Base-by-base conservation (phyloP, 805 yeast genomes). In the Kazachstania kunashirensis region DNA sequence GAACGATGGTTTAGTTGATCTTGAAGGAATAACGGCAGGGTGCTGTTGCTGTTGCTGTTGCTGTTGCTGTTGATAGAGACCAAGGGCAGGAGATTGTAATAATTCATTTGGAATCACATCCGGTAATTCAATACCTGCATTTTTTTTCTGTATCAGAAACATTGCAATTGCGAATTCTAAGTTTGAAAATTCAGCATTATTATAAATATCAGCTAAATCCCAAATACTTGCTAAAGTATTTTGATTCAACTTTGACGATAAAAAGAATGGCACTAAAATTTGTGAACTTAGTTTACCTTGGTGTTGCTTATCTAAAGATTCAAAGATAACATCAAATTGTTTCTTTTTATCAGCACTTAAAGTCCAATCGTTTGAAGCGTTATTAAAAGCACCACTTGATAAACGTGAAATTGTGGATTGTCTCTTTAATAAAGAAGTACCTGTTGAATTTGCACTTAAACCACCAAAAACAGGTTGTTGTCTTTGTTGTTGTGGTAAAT, bases 131-230 rank as follows among this genome's bases (percentile, higher is more conserved):
- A 66, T 67, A 14, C 97, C 97, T 2, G 82, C 71, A 40, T 88
- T 67, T 50, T 74, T 80, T 59, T 80, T 83, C 61, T 86, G 94
- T 7, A 92, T 92, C 46, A 92, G 71, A 55, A 79, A 89, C 84
- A 92, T 80, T 13, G 97, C 96, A 53, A 92, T 79, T 3, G 94
- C 78, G 58, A 92, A 92, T 57, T 92, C 98, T 45, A 75, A 68
- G 50, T 72, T 75, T 33, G 84, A 70, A 53, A 92, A 85, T 29
- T 71, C 71, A 18, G 96, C 96, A 30, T 83, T 75, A 58, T 85
- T 85, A 47, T 84, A 81, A 43, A 85, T 71, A 57, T 92, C 96
- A 8, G 97, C 76, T 47, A 92, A 68, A 61, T 92, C 98, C 99
- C 99, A 92, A 29, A 89, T 77, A 17, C 75, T 64, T 2, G 97